These are phyloP conservation scores for Trichoderma parareesei DNA, from an alignment of 495 filamentous ascomycete genomes.

Conservation along the genomic window DNA sequence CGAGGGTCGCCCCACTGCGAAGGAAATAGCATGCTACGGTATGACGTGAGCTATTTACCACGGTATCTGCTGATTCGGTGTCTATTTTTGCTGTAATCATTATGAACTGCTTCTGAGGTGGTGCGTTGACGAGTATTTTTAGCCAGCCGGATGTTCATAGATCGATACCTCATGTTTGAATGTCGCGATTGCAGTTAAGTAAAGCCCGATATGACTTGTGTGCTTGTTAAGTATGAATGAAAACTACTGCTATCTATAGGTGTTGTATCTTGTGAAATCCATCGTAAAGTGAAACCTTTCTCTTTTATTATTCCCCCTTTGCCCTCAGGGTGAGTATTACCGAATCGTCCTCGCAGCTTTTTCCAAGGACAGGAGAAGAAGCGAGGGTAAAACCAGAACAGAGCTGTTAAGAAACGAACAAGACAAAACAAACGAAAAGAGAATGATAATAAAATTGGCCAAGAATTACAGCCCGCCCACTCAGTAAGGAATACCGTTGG, in stretches of 20 bases:
- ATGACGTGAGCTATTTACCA: background rate
- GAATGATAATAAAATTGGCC: background rate
- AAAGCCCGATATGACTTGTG: background rate
- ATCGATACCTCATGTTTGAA: background rate
- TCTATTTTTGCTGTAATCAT: background rate
- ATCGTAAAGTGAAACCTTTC: too few species aligned
- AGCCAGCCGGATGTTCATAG: background rate
- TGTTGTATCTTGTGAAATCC: background rate
- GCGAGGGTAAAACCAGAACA: background rate
- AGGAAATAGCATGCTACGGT: background rate
- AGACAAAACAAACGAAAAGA: background rate
- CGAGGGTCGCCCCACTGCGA: background rate
- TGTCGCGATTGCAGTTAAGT: background rate
- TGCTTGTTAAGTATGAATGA: background rate
- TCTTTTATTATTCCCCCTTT: too few species aligned
- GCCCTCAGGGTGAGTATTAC: too few species aligned
- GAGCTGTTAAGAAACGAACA: background rate
- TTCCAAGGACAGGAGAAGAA: background rate
- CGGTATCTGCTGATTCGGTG: background rate
- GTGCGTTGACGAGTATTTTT: background rate
- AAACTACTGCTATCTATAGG: background rate
- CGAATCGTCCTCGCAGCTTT: background rate
- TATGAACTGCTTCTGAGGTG: background rate
- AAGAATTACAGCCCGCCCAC: background rate
- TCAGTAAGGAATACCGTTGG: constrained; percentile 91